Percentiles rank a stretch among this genome's conserved stretches.
Evolutionary conservation across 495 filamentous ascomycete species (phyloP).

Genomic region (Chaetomidium leptoderma): DNA sequence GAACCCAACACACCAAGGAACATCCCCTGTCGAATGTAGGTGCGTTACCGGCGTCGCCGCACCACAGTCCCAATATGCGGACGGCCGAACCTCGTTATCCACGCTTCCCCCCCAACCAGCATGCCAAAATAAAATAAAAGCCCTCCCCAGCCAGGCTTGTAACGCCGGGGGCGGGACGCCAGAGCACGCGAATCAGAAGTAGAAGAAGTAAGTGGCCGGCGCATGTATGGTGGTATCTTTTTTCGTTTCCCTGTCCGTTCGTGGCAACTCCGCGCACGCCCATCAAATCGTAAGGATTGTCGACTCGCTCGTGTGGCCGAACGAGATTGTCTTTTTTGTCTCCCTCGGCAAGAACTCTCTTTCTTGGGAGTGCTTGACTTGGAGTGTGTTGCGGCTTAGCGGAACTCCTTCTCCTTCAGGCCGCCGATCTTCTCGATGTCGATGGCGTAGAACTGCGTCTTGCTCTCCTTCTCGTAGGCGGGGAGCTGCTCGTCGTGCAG

Average conservation of each 20-base stretch:
- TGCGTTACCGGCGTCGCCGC: slow-evolving; percentile 8
- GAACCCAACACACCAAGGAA: background rate
- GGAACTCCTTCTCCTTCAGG: slow-evolving; percentile 77
- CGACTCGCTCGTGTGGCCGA: slow-evolving; percentile 10
- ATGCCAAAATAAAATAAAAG: slow-evolving; percentile 8
- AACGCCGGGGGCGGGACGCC: slow-evolving; percentile 2
- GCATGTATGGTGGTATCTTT: slow-evolving; percentile 22
- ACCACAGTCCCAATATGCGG: background rate
- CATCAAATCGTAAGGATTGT: slow-evolving; percentile 21
- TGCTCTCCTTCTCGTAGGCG: slow-evolving; percentile 74
- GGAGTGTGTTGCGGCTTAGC: slow-evolving; percentile 24
- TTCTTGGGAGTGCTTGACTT: slow-evolving; percentile 1
- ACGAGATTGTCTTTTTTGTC: background rate
- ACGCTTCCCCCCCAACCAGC: slow-evolving; percentile 10
- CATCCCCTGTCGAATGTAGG: slow-evolving; percentile 10
- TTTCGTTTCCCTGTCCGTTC: slow-evolving; percentile 24
- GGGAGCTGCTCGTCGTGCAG: slow-evolving; percentile 75
- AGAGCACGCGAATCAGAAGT: slow-evolving; percentile 10
- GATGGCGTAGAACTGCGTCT: slow-evolving; percentile 78
- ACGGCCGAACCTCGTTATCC: background rate
- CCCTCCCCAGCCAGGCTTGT: background rate
- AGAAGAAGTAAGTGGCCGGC: slow-evolving; percentile 18
- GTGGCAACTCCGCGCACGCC: slow-evolving; percentile 25
- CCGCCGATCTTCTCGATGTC: slow-evolving; percentile 95
- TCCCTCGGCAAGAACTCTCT: slow-evolving; percentile 1